A percentile compares a stretch with the other conserved stretches of the same genome.
phyloP scores from a whole-genome alignment of 2,329 filamentous ascomycete species.

The Coniochaeta ligniaria region DNA sequence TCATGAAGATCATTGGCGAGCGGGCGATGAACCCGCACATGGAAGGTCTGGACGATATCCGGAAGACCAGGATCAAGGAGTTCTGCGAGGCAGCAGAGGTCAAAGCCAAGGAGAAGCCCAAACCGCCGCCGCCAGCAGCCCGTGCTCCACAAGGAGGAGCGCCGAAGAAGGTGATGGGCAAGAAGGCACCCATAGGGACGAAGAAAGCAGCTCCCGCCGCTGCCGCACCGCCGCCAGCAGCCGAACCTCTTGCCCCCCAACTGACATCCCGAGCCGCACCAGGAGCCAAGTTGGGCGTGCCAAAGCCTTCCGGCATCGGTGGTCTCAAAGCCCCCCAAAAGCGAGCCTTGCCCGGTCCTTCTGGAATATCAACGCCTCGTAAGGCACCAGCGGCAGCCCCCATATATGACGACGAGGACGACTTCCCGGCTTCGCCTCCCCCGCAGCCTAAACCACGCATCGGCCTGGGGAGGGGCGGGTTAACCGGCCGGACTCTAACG shows the following conservation, averaged over 20 bases:
- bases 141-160: constrained; percentile 38
- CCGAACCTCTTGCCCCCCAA: constrained; percentile 51
- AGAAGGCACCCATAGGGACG: constrained; percentile 35
- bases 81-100: constrained; percentile 78
- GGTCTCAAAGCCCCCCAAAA: constrained; percentile 56
- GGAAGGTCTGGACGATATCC: constrained; percentile 89
- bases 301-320: constrained; percentile 44
- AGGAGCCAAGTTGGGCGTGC: constrained; percentile 46
- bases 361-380: constrained; percentile 42
- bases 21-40: constrained; percentile 89
- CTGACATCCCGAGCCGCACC: constrained; percentile 44
- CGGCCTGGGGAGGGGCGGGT: constrained; percentile 68
- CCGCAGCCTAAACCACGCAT: constrained; percentile 55
- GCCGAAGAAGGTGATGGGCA: constrained; percentile 39
- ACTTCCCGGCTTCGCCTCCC: constrained; percentile 37
- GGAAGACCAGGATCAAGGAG: constrained; percentile 93
- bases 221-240: constrained; percentile 32
- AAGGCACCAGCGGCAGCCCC: constrained; percentile 40
- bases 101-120: constrained; percentile 87
- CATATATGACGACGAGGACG: constrained; percentile 51
- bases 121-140: constrained; percentile 60
- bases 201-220: constrained; percentile 37
- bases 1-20: constrained; percentile 99
- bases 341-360: constrained; percentile 40
- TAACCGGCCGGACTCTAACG: constrained; percentile 77